Evolutionary conservation across 179 eudicot genomes (phyloP).

Genomic region (Gypsophila paniculata): DNA sequence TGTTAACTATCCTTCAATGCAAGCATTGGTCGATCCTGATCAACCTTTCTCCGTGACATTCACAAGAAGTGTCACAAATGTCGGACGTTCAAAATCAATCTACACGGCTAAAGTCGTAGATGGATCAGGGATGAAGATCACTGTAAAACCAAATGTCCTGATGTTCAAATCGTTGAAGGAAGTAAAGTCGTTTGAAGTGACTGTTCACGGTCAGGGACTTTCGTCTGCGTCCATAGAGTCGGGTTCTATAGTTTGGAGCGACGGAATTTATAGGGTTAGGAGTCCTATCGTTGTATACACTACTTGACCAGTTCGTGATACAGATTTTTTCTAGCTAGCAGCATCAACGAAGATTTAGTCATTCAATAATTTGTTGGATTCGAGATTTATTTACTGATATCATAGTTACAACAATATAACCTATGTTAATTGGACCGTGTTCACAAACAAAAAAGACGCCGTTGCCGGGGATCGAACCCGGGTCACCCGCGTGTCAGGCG

Average conservation of each 20-base stretch:
- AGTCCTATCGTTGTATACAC: conserved; percentile 15
- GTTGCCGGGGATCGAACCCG: conserved; percentile 99
- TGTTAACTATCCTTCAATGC: conserved; percentile 38
- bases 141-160: conserved; percentile 24
- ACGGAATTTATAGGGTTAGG: conserved; percentile 24
- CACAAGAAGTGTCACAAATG: conserved; percentile 35
- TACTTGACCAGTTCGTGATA: too few relatives aligned
- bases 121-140: conserved; percentile 8
- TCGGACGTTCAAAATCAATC: conserved; percentile 28
- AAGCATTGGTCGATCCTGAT: neutral
- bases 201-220: conserved; percentile 16
- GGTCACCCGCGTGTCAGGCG: conserved; percentile 99
- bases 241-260: conserved; percentile 21
- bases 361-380: too few relatives aligned
- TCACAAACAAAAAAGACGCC: too few relatives aligned
- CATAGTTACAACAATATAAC: too few relatives aligned
- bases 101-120: conserved; percentile 23
- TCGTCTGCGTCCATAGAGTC: neutral
- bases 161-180: conserved; percentile 23
- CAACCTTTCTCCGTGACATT: conserved; percentile 12
- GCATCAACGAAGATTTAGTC: too few relatives aligned
- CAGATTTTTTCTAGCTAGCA: too few relatives aligned
- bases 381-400: too few relatives aligned
- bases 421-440: too few relatives aligned
- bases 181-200: conserved; percentile 23